Evolutionary conservation across 23 red algal species (phyloP).

Genomic region (Gracilariopsis chorda): DNA sequence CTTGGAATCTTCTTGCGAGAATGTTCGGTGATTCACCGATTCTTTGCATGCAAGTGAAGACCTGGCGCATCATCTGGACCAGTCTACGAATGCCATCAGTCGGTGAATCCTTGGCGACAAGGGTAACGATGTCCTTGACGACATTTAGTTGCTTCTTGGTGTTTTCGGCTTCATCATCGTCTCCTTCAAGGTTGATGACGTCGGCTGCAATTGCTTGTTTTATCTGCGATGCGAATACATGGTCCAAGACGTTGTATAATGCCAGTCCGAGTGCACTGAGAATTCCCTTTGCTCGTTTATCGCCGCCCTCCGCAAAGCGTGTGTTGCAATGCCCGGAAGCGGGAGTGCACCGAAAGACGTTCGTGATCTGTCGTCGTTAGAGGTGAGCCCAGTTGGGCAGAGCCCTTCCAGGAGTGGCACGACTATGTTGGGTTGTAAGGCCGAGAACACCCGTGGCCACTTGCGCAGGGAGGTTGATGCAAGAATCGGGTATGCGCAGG

Average conservation of each 20-base stretch:
- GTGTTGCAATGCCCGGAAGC: too few species aligned
- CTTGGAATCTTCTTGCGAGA: too few species aligned
- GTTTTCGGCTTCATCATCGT: not conserved
- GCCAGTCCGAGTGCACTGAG: not conserved
- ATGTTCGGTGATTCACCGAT: too few species aligned
- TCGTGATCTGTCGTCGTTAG: too few species aligned
- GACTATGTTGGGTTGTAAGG: too few species aligned
- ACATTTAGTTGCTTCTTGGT: not conserved
- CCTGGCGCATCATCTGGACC: not conserved
- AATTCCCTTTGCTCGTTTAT: not conserved
- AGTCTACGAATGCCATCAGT: constrained; percentile 13
- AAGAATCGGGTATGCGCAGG: too few species aligned
- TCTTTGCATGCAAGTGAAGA: too few species aligned
- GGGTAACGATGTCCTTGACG: not conserved
- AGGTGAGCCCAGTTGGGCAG: too few species aligned
- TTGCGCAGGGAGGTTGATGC: too few species aligned
- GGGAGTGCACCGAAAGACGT: too few species aligned
- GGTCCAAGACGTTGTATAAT: not conserved
- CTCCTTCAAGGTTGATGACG: not conserved
- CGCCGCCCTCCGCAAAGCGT: not conserved
- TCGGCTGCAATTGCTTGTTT: not conserved
- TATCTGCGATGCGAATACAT: not conserved
- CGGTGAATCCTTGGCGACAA: not conserved
- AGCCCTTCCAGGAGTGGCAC: too few species aligned
- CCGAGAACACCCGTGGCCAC: too few species aligned